Base-by-base conservation (phyloP, 148 eudicot genomes). In the Chenopodium suecicum region DNA sequence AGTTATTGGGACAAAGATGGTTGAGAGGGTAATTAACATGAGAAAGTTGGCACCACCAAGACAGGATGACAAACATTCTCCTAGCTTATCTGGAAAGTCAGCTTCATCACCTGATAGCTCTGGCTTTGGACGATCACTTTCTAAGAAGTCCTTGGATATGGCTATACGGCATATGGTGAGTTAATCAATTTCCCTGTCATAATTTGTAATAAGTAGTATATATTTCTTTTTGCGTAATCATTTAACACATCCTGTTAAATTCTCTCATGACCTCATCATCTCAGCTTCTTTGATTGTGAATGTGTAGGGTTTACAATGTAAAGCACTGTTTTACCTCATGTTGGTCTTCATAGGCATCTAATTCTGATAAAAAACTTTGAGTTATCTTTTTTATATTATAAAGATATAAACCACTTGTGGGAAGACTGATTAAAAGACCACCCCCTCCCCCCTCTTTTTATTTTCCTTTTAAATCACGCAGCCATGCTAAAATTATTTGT, bases 61-160 rank as follows among this genome's bases (percentile, higher is more conserved):
- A 72, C 95, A 89, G 77, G 94, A 96, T 79, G 94, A 90, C 58
- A 94, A 87, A 46, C 92, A 91, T 82, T 96, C 99, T 34, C 98
- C 98, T 84, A 88, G 92, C 84, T 91, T 94, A 82, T 96, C 98
- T 56, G 98, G 94, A 34, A 96, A 92, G 78, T 96, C 94, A 6
- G 83, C 94, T 81, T 91, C 98, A 25, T 94, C 97, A 20, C 98
- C 98, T 34, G 99, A 96, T 83, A 89, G 98, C 85, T 79, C 92
- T 9, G 98, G 99, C 56, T 96, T 96, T 82, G 99, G 99, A 74
- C 89, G 99, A 72, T 88, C 94, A 68, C 91, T 94, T 56, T 96
- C 99, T 2, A 96, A 96, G 85, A 96, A 96, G 86, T 96, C 99
- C 64, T 81, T 94, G 73, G 99, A 96, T 85, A 96, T 96, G 99